Evolutionary conservation across 306 rosid genomes (phyloP), one percentile per base, ranked within the genome.

Genomic region (Begonia loranthoides): DNA sequence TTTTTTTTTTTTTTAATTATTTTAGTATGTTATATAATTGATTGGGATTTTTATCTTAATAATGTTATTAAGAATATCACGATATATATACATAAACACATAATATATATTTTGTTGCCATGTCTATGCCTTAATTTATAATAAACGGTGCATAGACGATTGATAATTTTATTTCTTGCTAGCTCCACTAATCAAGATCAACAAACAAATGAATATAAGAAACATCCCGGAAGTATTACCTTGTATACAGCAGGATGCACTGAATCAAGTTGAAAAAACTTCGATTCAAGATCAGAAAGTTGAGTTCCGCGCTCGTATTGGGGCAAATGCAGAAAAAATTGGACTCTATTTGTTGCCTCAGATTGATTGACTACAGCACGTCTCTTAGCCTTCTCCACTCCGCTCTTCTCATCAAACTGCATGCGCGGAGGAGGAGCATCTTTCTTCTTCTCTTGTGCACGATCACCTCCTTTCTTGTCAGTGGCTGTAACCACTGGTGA

Each of bases 251-350:
- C 68, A 70, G 94, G 94, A 75, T 87, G 96, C 54, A 87, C 61
- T 5, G 81, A 55, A 60, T 71, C 93, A 45, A 76, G 78, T 61
- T 76, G 86, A 66, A 87, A 87, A 79, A 83, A 43, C 62, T 60
- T 87, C 9, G 85, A 68, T 61, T 81, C 81, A 12, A 84, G 83
- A 64, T 81, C 73, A 53, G 86, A 79, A 67, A 79, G 82, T 54
- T 76, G 85, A 60, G 68, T 64, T 51, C 88, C 93, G 56, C 54
- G 72, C 66, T 87, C 94, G 57, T 79, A 84, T 65, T 87, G 96
- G 61, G 94, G 94, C 80, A 87, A 70, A 73, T 87, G 94, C 57
- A 69, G 76, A 72, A 87, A 87, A 57, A 87, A 58, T 67, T 84
- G 93, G 64, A 81, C 94, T 73, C 83, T 72, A 60, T 81, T 84